Conservation (phyloP, 2,329 filamentous ascomycete species). For the Fusarium anguioides region DNA sequence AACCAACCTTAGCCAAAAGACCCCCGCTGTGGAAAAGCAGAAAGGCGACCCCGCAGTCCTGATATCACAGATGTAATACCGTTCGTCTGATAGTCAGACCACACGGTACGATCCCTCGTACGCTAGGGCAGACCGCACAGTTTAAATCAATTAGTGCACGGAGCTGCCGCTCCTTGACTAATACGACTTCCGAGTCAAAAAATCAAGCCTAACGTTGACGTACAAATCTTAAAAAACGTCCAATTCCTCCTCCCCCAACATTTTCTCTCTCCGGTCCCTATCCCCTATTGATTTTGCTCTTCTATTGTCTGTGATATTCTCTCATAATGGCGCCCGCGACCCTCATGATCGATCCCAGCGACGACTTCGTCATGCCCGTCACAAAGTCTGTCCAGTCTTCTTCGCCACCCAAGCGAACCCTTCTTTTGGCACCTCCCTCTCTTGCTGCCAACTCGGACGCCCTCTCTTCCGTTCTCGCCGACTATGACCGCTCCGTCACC, state of each 20-base stretch:
- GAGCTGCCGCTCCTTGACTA: constrained; percentile 42
- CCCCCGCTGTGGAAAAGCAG: constrained; percentile 43
- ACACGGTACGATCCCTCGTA: constrained; percentile 25
- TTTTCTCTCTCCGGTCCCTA: neutral
- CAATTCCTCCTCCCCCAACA: constrained; percentile 8
- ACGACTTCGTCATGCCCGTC: constrained; percentile 59
- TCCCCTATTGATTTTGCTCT: constrained; percentile 4
- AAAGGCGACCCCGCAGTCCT: constrained; percentile 45
- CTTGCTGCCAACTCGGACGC: constrained; percentile 86
- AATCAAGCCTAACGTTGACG: constrained; percentile 27
- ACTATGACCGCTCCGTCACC: constrained; percentile 79
- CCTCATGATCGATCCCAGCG: constrained; percentile 65
- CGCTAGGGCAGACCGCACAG: constrained; percentile 23
- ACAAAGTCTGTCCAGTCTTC: constrained; percentile 38
- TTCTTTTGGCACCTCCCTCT: constrained; percentile 90
- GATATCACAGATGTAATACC: constrained; percentile 39
- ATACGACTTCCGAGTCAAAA: constrained; percentile 41
- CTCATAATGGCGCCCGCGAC: constrained; percentile 62
- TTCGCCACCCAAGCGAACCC: constrained; percentile 65
- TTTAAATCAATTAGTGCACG: constrained; percentile 18
- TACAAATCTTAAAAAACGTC: constrained; percentile 37
- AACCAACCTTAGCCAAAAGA: constrained; percentile 35
- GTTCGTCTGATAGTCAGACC: constrained; percentile 13
- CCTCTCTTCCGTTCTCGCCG: constrained; percentile 75
- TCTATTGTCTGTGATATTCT: constrained; percentile 1